These are phyloP conservation scores for Hypericum perforatum DNA, from an alignment of 345 rosid genomes.

Conservation along the genomic window DNA sequence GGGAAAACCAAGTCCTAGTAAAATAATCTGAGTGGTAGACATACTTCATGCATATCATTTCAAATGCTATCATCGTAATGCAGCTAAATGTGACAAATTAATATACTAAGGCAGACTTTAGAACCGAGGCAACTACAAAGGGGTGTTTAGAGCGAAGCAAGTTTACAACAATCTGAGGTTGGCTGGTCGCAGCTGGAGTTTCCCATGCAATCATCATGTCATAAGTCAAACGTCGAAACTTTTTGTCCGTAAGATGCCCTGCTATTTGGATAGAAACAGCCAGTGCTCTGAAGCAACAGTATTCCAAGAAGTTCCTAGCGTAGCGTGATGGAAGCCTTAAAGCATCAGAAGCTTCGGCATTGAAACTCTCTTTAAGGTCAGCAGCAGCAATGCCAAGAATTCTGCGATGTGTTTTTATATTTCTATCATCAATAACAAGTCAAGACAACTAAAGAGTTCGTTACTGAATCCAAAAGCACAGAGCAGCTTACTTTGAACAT, in stretches of 20 bases:
- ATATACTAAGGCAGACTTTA: no score
- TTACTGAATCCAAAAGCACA: no score
- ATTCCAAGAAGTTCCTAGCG: slow-evolving; percentile 87
- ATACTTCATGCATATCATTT: no score
- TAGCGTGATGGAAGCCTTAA: slow-evolving; percentile 59
- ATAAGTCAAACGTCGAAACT: slow-evolving; percentile 68
- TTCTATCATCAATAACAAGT: no score
- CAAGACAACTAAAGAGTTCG: no score
- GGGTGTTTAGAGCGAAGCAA: neutral
- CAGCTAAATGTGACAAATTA: no score
- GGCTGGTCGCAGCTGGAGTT: slow-evolving; percentile 58
- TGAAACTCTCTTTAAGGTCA: slow-evolving; percentile 67
- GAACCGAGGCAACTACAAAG: no score
- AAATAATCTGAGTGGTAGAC: no score
- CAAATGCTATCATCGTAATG: no score
- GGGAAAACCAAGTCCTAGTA: no score
- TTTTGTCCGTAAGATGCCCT: slow-evolving; percentile 73
- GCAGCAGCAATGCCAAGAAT: slow-evolving; percentile 49
- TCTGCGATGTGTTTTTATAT: slow-evolving; percentile 30
- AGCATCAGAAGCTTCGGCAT: slow-evolving; percentile 65
- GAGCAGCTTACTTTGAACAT: slow-evolving; percentile 71
- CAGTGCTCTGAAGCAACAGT: slow-evolving; percentile 83
- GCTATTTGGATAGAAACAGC: slow-evolving; percentile 49
- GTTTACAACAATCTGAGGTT: slow-evolving; percentile 48
- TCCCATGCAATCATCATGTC: slow-evolving; percentile 99